Conservation (phyloP, 192 early-diverging fungal species). For the Umbelopsis vinacea region DNA sequence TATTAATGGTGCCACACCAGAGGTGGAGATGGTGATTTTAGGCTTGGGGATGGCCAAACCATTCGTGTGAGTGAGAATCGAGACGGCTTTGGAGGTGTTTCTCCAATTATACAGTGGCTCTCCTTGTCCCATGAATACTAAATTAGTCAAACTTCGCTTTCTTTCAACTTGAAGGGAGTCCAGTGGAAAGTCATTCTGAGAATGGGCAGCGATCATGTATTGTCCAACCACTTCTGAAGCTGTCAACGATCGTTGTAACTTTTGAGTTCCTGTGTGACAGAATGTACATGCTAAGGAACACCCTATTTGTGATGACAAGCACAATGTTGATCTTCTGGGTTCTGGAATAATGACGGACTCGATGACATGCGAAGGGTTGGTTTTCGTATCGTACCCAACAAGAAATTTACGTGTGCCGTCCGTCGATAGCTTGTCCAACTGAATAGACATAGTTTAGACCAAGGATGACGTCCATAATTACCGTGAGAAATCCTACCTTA, state of each 20-base stretch:
- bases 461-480: too few species aligned
- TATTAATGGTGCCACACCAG: slow-evolving; percentile 84
- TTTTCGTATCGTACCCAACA: slow-evolving; percentile 52
- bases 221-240: slow-evolving; percentile 72
- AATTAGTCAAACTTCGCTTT: slow-evolving; percentile 69
- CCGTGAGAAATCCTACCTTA: slow-evolving; percentile 37
- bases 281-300: slow-evolving; percentile 87
- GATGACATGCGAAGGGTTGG: slow-evolving; percentile 61
- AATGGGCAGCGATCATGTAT: slow-evolving; percentile 67
- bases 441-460: too few species aligned
- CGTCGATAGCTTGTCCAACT: slow-evolving; percentile 51
- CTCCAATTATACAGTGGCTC: slow-evolving; percentile 89
- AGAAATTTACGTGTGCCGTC: slow-evolving; percentile 70
- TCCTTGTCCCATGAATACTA: slow-evolving; percentile 94
- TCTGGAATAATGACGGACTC: slow-evolving; percentile 84
- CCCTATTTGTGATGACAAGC: slow-evolving; percentile 84
- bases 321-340: slow-evolving; percentile 69
- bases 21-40: slow-evolving; percentile 84
- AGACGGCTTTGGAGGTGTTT: slow-evolving; percentile 63
- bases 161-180: slow-evolving; percentile 17
- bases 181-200: slow-evolving; percentile 66
- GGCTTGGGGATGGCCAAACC: slow-evolving; percentile 68
- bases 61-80: slow-evolving; percentile 59
- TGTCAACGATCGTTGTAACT: slow-evolving; percentile 75
- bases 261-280: slow-evolving; percentile 92